Base-by-base conservation (phyloP, 2,329 filamentous ascomycete genomes). In the Zelopaecilomyces penicillatus region DNA sequence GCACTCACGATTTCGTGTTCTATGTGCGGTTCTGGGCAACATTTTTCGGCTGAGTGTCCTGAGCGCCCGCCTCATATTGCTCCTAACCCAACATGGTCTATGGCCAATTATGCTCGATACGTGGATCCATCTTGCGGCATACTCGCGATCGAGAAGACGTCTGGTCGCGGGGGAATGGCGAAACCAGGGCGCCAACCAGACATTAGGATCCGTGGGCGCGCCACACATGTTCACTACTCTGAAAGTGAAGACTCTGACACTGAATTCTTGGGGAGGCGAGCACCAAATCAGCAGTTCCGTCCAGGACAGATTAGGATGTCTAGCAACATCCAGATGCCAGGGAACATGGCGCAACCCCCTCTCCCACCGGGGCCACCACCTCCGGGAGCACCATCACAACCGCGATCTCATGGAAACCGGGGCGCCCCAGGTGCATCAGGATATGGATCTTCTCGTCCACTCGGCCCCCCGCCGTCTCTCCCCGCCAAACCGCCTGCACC, bases 21-120 rank as follows among this genome's bases (percentile, higher is more conserved):
- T 46, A 59, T 57, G 32, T 84, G 80, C 53, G 80, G 78, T 28
- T 59, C 57, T 10, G 55, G 63, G 29, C 68, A 68, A 5, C 80
- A 84, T 57, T 82, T 73, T 55, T 74, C 75, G 1, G 66, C 70
- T 9, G 78, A 81, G 44, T 84, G 80, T 57, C 60, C 57, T 5
- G 44, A 58, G 30, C 51, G 52, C 30, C 50, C 49, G 30, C 11
- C 37, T 11, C 37, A 39, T 35, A 39, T 45, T 28, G 42, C 53
- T 5, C 41, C 48, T 8, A 69, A 65, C 47, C 65, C 69, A 39
- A 78, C 74, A 1, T 82, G 77, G 76, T 74, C 73, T 30, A 55
- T 67, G 43, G 57, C 60, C 37, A 78, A 76, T 51, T 63, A 67
- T 11, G 60, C 68, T 42, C 63, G 63, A 32, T 81, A 77, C 52